Base-by-base conservation (phyloP, 352 stramenopile species). In the Globisporangium alternatum region DNA sequence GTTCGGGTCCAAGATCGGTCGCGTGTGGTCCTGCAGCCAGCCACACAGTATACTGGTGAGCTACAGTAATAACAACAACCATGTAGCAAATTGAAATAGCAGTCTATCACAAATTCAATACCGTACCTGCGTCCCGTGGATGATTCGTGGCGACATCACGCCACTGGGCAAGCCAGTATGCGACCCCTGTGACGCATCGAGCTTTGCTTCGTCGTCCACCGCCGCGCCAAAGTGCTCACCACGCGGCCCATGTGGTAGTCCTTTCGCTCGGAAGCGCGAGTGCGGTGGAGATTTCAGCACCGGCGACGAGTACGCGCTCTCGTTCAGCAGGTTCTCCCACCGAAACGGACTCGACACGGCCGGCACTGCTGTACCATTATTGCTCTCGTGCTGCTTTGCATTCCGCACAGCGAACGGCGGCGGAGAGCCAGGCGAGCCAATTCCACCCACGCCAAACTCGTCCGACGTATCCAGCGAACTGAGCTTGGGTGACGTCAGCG, bases 311-410 rank as follows among this genome's bases (percentile, higher is more conserved):
- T 89, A 86, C 13, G 74, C 85, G 2, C 75, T 74, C 51, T 92
- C 83, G 53, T 87, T 85, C 22, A 80, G 70, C 13, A 88, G 47
- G 61, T 68, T 81, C 39, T 89, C 83, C 86, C 86, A 95, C 59
- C 76, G 71, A 30, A 91, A 82, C 28, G 81, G 81, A 74, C 79
- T 91, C 47, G 70, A 69, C 0, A 62, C 25, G 5, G 37, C 48
- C 9, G 35, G 35, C 9, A 12, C 35, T 41, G 35, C 35, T 17
- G 8, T 15, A 39, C 47, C 30, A 28, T 57, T 57, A 10, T 65
- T 58, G 13, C 28, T 33, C 15, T 55, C 62, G 22, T 62, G 47
- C 12, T 62, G 65, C 41, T 39, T 55, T 35, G 53, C 43, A 10
- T 44, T 54, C 7, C 54, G 62, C 33, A 90, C 66, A 17, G 86